These are phyloP conservation scores for Umbellularia californica DNA, from an alignment of 164 flowering plant genomes.

Conservation along the genomic window DNA sequence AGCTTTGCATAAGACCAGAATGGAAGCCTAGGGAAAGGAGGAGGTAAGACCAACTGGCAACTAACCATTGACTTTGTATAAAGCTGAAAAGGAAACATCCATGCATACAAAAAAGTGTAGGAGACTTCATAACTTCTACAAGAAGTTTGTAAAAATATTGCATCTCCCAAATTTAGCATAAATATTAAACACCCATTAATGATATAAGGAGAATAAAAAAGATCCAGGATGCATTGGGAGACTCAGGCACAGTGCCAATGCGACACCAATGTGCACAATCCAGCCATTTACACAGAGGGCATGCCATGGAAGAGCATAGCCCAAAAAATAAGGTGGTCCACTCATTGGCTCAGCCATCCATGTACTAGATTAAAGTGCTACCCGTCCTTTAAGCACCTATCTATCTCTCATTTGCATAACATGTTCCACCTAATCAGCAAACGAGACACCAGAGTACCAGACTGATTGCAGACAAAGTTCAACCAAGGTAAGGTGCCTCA, in stretches of 20 bases:
- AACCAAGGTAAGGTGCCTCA: too few species aligned
- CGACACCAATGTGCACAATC: neutral
- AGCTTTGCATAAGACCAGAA: constrained; percentile 75
- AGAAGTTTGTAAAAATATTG: too few species aligned
- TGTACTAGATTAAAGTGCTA: neutral
- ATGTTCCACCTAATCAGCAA: neutral
- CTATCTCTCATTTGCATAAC: neutral
- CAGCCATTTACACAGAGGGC: neutral
- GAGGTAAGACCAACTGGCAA: constrained; percentile 78
- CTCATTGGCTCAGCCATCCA: neutral
- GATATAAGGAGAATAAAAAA: neutral
- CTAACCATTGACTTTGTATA: neutral
- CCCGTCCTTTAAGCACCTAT: neutral
- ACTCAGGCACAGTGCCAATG: neutral
- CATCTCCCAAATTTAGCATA: too few species aligned
- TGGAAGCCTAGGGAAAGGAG: constrained; percentile 41
- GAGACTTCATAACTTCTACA: too few species aligned
- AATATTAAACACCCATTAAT: neutral
- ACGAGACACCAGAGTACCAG: neutral
- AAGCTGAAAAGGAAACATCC: neutral
- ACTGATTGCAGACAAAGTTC: neutral
- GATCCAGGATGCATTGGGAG: neutral
- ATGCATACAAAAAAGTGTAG: neutral
- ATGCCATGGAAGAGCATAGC: neutral
- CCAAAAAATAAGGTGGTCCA: neutral